A percentile compares a stretch with the other conserved stretches of the same genome.
These are phyloP conservation scores for Rhodotorula sp. DNA, from an alignment of 1,284 basidiomycete species.

Conservation along the genomic window DNA sequence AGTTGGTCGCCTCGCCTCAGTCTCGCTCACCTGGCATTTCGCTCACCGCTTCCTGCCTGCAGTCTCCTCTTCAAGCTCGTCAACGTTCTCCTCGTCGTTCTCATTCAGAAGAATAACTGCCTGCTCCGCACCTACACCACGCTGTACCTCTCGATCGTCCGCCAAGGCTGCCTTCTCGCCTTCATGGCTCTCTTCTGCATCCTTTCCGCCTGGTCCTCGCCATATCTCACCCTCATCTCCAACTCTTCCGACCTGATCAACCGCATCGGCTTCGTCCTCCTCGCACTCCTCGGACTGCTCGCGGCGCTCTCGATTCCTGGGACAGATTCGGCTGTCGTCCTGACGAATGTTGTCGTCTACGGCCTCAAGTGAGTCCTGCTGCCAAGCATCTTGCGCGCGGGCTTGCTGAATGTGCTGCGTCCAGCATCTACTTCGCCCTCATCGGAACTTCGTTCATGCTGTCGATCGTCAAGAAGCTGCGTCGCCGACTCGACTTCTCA, in stretches of 20 bases:
- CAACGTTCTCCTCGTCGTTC: slow-evolving; percentile 65
- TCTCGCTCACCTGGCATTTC: background rate
- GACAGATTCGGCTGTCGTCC: slow-evolving; percentile 46
- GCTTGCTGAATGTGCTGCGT: background rate
- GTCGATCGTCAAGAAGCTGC: slow-evolving; percentile 55
- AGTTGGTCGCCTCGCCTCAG: slow-evolving; percentile 30
- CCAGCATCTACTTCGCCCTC: slow-evolving; percentile 47
- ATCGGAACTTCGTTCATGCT: slow-evolving; percentile 42
- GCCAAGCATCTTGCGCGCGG: background rate
- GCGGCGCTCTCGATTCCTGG: slow-evolving; percentile 46
- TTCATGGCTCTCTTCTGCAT: slow-evolving; percentile 66
- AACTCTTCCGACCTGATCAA: slow-evolving; percentile 55
- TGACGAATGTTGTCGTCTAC: slow-evolving; percentile 51
- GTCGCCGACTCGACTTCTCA: slow-evolving; percentile 72
- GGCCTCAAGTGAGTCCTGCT: slow-evolving; percentile 61
- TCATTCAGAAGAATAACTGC: slow-evolving; percentile 69
- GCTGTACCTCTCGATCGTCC: slow-evolving; percentile 60
- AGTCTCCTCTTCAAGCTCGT: slow-evolving; percentile 62
- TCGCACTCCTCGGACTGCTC: slow-evolving; percentile 41
- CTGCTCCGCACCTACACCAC: slow-evolving; percentile 63
- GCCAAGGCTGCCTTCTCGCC: slow-evolving; percentile 59
- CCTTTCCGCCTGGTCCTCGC: slow-evolving; percentile 55
- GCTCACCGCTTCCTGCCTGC: background rate
- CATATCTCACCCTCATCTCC: slow-evolving; percentile 57
- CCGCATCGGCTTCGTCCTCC: slow-evolving; percentile 27